Evolutionary conservation across 768 basidiomycete genomes (phyloP), one percentile per base, ranked within the genome.

Genomic region (Naganishia vishniacii): DNA sequence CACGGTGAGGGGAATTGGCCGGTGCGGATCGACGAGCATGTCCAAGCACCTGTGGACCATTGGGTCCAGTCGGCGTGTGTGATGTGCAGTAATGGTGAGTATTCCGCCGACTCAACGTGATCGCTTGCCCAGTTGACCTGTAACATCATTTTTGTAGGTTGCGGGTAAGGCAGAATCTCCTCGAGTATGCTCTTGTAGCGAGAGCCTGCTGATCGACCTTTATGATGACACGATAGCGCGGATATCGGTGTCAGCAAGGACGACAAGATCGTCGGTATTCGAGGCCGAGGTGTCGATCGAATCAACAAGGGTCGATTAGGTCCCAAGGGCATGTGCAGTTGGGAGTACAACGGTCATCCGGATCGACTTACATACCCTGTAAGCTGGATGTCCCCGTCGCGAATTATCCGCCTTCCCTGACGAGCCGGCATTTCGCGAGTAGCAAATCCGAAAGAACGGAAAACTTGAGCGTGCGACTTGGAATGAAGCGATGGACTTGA

Each of bases 221-320:
- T 67, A 56, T 68, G 65, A 48, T 23, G 11, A 1, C 8, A 20
- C 13, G 15, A 34, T n/a, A 68, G 59, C 3, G 61, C 68, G 12
- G 69, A 70, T 31, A 62, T 70, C 32, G 69, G 62, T 11, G 68
- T 68, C 13, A 42, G 48, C 25, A 70, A 70, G 58, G 67, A 70
- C 48, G 64, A 64, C 34, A 65, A 70, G 61, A 66, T 70, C 37
- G 69, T 70, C 20, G 69, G 65, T 0, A 44, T 70, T 16, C 31
- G 62, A 25, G 69, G 69, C 0, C 26, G 69, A 20, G 68, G 28
- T 1, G 59, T 59, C 4, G 69, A 70, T 49, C 34, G 69, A 18
- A 65, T 70, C 44, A 70, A 70, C 67, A 68, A 67, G 62, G 69
- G 69, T 16, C 46, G 69, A 18, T 60, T 70, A 4, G 69, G 69